phyloP scores from a whole-genome alignment of 768 basidiomycete species.

The Neoboletus magnificus region DNA sequence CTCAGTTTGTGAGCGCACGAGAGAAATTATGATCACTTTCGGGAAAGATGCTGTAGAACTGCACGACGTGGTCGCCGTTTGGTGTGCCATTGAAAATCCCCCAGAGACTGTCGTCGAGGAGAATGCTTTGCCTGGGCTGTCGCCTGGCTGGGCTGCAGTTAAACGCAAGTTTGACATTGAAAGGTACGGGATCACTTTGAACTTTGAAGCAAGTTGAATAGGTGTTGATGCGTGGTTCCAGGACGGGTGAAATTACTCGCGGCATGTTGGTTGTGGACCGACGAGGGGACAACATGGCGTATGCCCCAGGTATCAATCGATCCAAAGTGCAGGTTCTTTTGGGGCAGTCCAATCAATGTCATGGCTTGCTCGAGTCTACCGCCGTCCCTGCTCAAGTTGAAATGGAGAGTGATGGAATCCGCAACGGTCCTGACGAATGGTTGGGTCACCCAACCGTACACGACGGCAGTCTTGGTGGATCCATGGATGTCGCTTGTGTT shows the following conservation, averaged over 20 bases:
- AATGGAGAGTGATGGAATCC: slow-evolving; percentile 34
- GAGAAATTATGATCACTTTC: slow-evolving; percentile 73
- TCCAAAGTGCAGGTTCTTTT: slow-evolving; percentile 56
- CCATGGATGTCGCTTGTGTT: slow-evolving; percentile 45
- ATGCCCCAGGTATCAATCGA: slow-evolving; percentile 64
- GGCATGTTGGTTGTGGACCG: slow-evolving; percentile 88
- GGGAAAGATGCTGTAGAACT: slow-evolving; percentile 87
- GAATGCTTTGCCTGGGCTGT: slow-evolving; percentile 27
- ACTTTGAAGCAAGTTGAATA: background rate
- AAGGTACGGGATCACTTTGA: slow-evolving; percentile 40
- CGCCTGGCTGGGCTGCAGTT: slow-evolving; percentile 53
- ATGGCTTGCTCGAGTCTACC: slow-evolving; percentile 45
- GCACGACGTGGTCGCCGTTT: slow-evolving; percentile 87
- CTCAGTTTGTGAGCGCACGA: slow-evolving; percentile 69
- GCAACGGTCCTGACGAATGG: slow-evolving; percentile 17
- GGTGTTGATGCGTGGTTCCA: slow-evolving; percentile 20
- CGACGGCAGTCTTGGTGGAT: slow-evolving; percentile 21
- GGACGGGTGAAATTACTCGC: slow-evolving; percentile 74
- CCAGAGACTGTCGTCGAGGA: slow-evolving; percentile 36
- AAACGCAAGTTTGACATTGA: slow-evolving; percentile 65
- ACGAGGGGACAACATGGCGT: slow-evolving; percentile 60
- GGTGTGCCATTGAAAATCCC: slow-evolving; percentile 78
- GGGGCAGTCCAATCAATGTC: slow-evolving; percentile 34
- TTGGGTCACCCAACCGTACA: slow-evolving; percentile 19
- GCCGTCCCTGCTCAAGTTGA: slow-evolving; percentile 55